Base-by-base conservation (phyloP, 768 basidiomycete genomes). In the Inosperma sp. region DNA sequence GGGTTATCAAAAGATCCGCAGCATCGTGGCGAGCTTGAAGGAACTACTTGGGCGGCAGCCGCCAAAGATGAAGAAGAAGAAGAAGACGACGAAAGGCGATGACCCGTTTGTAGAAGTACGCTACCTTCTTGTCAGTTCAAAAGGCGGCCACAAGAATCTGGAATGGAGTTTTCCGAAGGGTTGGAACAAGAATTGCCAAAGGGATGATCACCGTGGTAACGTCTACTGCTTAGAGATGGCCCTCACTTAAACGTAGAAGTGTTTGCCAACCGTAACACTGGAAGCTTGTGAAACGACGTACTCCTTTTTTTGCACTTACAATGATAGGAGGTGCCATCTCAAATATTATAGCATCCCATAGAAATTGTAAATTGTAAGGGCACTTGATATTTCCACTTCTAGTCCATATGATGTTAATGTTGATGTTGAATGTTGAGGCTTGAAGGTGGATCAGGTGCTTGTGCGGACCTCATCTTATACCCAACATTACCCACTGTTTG, bases 141-240 rank as follows among this genome's bases (percentile, higher is more conserved):
- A 50, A 30, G 49, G 36, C 23, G 37, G 10, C 39, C 30, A 23
- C 23, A 12, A 41, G 39, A 21, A 37, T 21, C 14, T 29, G 22
- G 16, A 19, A 10, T 50, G 36, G 49, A 13, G 12, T 29, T 50
- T 50, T 29, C 49, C 10, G 41, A 50, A 37, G 17, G 36, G 49
- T 27, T 50, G 49, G 49, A 50, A 41, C 39, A 19, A 42, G 39
- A 50, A 41, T 41, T 42, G 8, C 17, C 3, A 33, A 5, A 42
- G 23, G 49, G 27, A 50, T 42, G 39, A 50, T 41, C 49, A 50
- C 36, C 49, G 49, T 40, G 49, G 49, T 25, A 14, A 19, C 9
- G 49, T 42, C 29, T 50, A 50, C 23, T 50, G 49, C 26, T 42
- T 42, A 26, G 36, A 50, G 39, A 31, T 50, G 12, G 12, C 39